Conservation (phyloP, 768 basidiomycete species). For the Mycena polygramma region DNA sequence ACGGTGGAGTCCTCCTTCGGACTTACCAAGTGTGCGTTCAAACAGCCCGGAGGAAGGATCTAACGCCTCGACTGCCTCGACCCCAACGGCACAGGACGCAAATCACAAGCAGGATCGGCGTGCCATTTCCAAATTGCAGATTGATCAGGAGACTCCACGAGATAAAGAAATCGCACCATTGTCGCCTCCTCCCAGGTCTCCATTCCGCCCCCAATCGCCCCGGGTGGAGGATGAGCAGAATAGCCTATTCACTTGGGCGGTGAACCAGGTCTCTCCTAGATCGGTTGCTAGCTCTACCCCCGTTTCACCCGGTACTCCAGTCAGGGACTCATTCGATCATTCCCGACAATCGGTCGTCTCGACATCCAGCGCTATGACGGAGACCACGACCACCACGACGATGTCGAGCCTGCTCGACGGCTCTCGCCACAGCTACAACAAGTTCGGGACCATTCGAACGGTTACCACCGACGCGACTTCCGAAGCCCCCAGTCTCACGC, state of each 20-base stretch:
- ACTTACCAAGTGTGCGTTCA: constrained; percentile 65
- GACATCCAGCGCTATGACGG: constrained; percentile 70
- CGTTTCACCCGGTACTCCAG: constrained; percentile 49
- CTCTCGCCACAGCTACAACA: constrained; percentile 62
- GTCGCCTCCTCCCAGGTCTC: constrained; percentile 61
- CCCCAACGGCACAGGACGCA: constrained; percentile 28
- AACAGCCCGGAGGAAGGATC: constrained; percentile 67
- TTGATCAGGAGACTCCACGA: constrained; percentile 17
- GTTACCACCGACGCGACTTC: constrained; percentile 86
- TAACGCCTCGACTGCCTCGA: constrained; percentile 37
- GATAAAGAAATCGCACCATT: constrained; percentile 44
- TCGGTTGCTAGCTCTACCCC: constrained; percentile 51
- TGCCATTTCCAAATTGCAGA: constrained; percentile 18
- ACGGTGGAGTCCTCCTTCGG: constrained; percentile 65
- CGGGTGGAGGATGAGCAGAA: constrained; percentile 47
- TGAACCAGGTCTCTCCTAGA: constrained; percentile 33
- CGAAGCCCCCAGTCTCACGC: constrained; percentile 74
- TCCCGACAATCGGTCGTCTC: constrained; percentile 67
- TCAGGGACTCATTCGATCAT: constrained; percentile 51
- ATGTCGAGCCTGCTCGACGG: constrained; percentile 77
- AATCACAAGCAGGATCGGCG: constrained; percentile 37
- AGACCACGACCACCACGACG: constrained; percentile 60
- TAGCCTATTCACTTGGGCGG: constrained; percentile 44
- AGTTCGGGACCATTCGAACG: constrained; percentile 86
- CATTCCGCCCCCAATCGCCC: constrained; percentile 57